Evolutionary conservation across 371 early-diverging fungal species (phyloP), one percentile per base, ranked within the genome.

Genomic region (Syncephalastrum racemosum): DNA sequence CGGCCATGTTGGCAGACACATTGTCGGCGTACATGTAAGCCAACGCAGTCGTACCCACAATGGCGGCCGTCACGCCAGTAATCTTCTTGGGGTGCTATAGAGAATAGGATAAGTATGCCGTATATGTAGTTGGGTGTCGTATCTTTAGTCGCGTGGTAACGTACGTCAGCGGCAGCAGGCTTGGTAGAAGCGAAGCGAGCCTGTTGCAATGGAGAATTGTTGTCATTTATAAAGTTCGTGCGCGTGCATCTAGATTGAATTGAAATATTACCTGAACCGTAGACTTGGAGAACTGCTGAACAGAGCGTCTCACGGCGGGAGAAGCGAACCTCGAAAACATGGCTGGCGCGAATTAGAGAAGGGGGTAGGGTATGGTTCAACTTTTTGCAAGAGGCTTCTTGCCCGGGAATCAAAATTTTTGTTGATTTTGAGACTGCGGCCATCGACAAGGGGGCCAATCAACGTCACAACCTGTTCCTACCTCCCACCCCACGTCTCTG

Each of bases 1-100:
- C 96, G 61, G 89, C 87, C 85, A 87, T 78, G 64, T 83, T 81
- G 69, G 89, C 87, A 66, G 82, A 79, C 25, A 83, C 82, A 53
- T 67, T 63, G 59, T 72, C 73, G 41, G 70, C 70, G 49, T 71
- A 70, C 70, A 80, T 69, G 62, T 76, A 86, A 46, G 79, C 79
- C 64, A 81, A 67, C 70, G 70, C 82, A 43, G 79, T 70, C 23
- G 77, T 74, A 60, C 80, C 83, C 53, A 79, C 82, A 53, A 80
- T 82, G 59, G 79, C 80, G 52, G 77, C 81, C 23, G 85, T 77
- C 63, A 83, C 69, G 55, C 77, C 68, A 51, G 74, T 65, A 44
- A 83, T 62, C 68, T 73, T 68, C 60, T 68, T 66, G 56, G 70
- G 62, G 53, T 76, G 57, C 82, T 79, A 53, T 23, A 55, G 16